Conservation (phyloP, 1,139 yeast genomes). For the Saccharomycopsis phalli region DNA sequence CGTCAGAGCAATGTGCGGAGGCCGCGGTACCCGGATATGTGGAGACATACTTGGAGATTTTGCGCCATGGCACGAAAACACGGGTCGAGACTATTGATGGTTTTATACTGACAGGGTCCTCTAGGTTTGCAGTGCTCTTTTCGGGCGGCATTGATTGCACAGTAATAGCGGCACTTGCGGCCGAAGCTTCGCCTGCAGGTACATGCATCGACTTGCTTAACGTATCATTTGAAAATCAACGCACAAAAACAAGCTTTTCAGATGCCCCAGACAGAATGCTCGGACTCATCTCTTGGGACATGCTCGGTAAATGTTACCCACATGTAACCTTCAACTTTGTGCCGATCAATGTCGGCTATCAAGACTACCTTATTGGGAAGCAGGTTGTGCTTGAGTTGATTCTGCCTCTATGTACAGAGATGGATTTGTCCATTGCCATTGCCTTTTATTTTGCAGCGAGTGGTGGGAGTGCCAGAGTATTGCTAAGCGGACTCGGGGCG, state of each 20-base stretch:
- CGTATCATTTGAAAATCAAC: conserved; percentile 89
- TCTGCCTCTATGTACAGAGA: conserved; percentile 80
- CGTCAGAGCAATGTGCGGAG: too few relatives aligned
- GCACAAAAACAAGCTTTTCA: conserved; percentile 51
- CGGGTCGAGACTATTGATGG: conserved; percentile 59
- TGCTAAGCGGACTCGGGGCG: conserved; percentile 93
- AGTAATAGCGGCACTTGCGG: conserved; percentile 45
- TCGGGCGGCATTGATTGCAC: conserved; percentile 97
- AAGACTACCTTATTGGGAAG: conserved; percentile 47
- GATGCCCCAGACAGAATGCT: conserved; percentile 78
- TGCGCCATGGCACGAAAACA: conserved; percentile 36
- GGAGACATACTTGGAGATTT: conserved; percentile 24
- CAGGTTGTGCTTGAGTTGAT: conserved; percentile 53
- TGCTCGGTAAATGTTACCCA: conserved; percentile 36
- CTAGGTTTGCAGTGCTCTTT: conserved; percentile 56
- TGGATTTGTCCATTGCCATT: conserved; percentile 90
- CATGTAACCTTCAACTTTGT: conserved; percentile 37
- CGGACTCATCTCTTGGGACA: conserved; percentile 54
- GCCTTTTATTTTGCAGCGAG: conserved; percentile 78
- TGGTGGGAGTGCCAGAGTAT: conserved; percentile 36
- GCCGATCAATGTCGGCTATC: conserved; percentile 66
- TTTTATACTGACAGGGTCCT: conserved; percentile 9
- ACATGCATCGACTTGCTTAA: conserved; percentile 61
- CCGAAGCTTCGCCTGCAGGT: conserved; percentile 23
- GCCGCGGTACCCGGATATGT: too few relatives aligned